Percentiles rank a stretch among this genome's conserved stretches.
Conservation (phyloP, 176 grass and related monocot species). For the Aegilops umbellulata region DNA sequence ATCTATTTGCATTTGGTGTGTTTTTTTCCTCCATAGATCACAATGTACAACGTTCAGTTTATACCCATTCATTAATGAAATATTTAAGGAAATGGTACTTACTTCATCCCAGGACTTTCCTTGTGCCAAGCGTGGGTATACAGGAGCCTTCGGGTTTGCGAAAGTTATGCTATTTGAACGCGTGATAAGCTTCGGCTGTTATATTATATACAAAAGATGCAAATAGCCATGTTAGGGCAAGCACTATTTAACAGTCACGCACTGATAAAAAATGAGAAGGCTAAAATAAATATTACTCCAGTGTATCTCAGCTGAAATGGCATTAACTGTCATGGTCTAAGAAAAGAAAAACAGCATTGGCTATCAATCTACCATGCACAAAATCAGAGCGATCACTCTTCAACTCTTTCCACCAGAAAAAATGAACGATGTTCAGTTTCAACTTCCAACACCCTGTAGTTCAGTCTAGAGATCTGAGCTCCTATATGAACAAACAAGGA, state of each 20-base stretch:
- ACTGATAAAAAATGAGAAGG: slow-evolving; percentile 11
- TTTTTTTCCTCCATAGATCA: background rate
- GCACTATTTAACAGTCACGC: background rate
- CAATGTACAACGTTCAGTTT: background rate
- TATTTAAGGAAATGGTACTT: slow-evolving; percentile 35
- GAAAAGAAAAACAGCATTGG: background rate
- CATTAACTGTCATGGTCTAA: background rate
- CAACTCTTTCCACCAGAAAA: background rate
- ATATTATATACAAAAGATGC: slow-evolving; percentile 13
- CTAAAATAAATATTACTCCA: background rate
- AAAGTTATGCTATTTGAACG: slow-evolving; percentile 61
- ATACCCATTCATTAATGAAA: slow-evolving; percentile 20
- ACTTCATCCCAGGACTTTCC: slow-evolving; percentile 92
- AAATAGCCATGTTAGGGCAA: slow-evolving; percentile 21
- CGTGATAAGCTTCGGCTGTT: slow-evolving; percentile 71
- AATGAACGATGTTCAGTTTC: background rate
- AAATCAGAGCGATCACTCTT: background rate
- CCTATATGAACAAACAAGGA: slow-evolving; percentile 21
- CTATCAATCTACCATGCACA: background rate
- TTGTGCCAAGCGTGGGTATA: slow-evolving; percentile 78
- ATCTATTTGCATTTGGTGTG: background rate
- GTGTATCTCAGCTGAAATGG: background rate
- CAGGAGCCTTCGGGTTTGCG: slow-evolving; percentile 82
- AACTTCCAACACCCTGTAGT: background rate
- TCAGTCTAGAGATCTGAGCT: background rate